Base-by-base conservation (phyloP, 768 basidiomycete species). In the Boletus eberwhitei region DNA sequence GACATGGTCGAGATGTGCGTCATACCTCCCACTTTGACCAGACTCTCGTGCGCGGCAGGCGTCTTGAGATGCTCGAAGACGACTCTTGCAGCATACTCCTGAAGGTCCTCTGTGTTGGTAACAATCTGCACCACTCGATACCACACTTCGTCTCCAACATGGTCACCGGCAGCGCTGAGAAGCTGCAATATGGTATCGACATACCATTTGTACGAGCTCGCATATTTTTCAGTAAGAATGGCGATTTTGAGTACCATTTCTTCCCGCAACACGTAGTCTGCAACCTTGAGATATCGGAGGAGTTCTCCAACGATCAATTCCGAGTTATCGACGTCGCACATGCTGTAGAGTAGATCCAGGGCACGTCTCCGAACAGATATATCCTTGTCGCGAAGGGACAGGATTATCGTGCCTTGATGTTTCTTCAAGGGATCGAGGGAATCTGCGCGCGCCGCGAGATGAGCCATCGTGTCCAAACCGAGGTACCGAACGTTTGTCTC, bases 201-300 rank as follows among this genome's bases (percentile, higher is more conserved):
- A 77, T 99, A 98, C 95, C 95, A 96, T 74, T 95, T 94, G 73
- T 96, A 97, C 51, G 92, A 97, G 52, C 84, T 89, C 22, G 97
- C 97, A 65, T 98, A 98, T 74, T 97, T 93, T 71, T 99, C 97
- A n/a, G 97, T 98, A 56, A 98, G 77, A 58, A 98, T 95, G 39
- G 97, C 97, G 52, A 99, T 96, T 73, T 98, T 98, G 51, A 98
- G 79, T 2, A 98, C 97, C 95, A 98, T 94, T 72, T 99, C 95
- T 74, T 99, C 97, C 41, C 97, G 81, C 32, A 99, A 77, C 16
- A 87, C 93, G 63, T 98, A 98, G 71, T 99, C 97, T 8, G 97
- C 97, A n/a, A 97, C 85, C 68, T 85, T 85, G 54, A 99, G 83
- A 71, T 98, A 99, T 53, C 90, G 85, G 52, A 99, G 76, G 17